A percentile compares a stretch with the other conserved stretches of the same genome.
phyloP scores from a whole-genome alignment of 805 yeast genomes.

The Schwanniomyces occidentalis region DNA sequence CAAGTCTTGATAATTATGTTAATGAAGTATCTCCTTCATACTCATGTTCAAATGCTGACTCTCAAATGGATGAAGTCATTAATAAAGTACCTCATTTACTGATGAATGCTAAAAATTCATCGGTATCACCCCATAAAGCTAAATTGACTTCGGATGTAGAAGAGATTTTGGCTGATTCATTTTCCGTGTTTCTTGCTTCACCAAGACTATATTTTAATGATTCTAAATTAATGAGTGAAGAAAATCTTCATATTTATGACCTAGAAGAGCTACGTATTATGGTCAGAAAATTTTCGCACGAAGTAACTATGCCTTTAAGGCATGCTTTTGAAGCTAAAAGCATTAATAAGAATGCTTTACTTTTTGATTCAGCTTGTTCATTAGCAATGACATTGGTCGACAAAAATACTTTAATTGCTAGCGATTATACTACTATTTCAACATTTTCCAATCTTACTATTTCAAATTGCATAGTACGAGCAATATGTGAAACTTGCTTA shows the following conservation, averaged over 20 bases:
- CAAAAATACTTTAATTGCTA: slow-evolving; percentile 12
- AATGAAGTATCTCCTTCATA: slow-evolving; percentile 4
- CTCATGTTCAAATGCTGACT: slow-evolving; percentile 1
- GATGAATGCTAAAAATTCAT: slow-evolving; percentile 2
- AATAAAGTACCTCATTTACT: too few species aligned
- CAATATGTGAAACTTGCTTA: slow-evolving; percentile 37
- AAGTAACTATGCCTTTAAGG: slow-evolving; percentile 25
- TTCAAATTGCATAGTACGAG: slow-evolving; percentile 31
- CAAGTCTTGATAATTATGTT: slow-evolving; percentile 19
- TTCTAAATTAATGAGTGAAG: slow-evolving; percentile 19
- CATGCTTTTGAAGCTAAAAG: slow-evolving; percentile 21
- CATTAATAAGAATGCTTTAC: slow-evolving; percentile 13
- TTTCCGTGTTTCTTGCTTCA: slow-evolving; percentile 30
- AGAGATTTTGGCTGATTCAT: slow-evolving; percentile 32
- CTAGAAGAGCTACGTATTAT: slow-evolving; percentile 14
- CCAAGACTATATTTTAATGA: slow-evolving; percentile 38
- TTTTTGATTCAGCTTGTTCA: slow-evolving; percentile 36
- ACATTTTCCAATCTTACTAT: slow-evolving; percentile 26
- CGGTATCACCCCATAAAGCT: slow-evolving; percentile 1
- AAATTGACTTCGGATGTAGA: slow-evolving; percentile 18
- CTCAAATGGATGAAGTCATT: too few species aligned
- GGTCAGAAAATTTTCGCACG: slow-evolving; percentile 21
- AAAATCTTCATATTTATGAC: slow-evolving; percentile 10
- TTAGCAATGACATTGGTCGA: slow-evolving; percentile 32
- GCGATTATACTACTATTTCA: slow-evolving; percentile 20